Evolutionary conservation across 1,139 yeast genomes (phyloP).

Genomic region (Meyerozyma smithsonii): DNA sequence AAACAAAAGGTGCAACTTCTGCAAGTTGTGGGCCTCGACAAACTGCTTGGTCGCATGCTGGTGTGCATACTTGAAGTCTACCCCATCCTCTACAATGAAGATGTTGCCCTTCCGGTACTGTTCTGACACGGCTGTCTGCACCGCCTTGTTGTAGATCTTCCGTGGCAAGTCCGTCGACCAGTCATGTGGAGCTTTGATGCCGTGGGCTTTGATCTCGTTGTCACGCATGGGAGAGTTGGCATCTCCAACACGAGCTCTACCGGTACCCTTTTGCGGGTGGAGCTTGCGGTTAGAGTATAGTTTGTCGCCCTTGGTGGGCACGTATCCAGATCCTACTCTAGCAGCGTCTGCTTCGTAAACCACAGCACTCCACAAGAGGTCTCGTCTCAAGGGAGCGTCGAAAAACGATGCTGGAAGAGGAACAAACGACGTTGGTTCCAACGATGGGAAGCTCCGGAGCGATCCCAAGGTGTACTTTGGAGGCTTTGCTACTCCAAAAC

Average conservation of each 20-base stretch:
- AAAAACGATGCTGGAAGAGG: constrained; percentile 71
- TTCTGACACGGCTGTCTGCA: constrained; percentile 76
- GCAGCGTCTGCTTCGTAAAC: constrained; percentile 86
- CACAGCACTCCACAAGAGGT: constrained; percentile 89
- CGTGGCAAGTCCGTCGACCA: constrained; percentile 78
- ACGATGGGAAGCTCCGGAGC: constrained; percentile 77
- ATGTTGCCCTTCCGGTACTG: constrained; percentile 74
- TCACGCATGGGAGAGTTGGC: constrained; percentile 89
- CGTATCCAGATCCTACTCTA: constrained; percentile 86
- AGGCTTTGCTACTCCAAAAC: constrained; percentile 39
- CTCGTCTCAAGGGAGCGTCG: constrained; percentile 79
- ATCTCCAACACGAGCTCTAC: constrained; percentile 95
- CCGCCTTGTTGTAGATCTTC: constrained; percentile 70
- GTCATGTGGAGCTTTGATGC: constrained; percentile 86
- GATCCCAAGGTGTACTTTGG: constrained; percentile 80
- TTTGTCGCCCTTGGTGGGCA: constrained; percentile 80
- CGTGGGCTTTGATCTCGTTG: constrained; percentile 88
- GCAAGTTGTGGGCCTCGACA: constrained; percentile 50
- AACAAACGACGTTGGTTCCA: constrained; percentile 74
- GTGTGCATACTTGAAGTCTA: constrained; percentile 46
- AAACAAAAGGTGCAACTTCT: constrained; percentile 58
- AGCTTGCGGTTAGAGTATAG: constrained; percentile 82
- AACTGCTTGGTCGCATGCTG: constrained; percentile 55
- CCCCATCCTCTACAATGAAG: constrained; percentile 52
- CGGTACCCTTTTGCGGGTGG: constrained; percentile 88